phyloP scores from a whole-genome alignment of 768 basidiomycete species.

The Suillus spraguei region DNA sequence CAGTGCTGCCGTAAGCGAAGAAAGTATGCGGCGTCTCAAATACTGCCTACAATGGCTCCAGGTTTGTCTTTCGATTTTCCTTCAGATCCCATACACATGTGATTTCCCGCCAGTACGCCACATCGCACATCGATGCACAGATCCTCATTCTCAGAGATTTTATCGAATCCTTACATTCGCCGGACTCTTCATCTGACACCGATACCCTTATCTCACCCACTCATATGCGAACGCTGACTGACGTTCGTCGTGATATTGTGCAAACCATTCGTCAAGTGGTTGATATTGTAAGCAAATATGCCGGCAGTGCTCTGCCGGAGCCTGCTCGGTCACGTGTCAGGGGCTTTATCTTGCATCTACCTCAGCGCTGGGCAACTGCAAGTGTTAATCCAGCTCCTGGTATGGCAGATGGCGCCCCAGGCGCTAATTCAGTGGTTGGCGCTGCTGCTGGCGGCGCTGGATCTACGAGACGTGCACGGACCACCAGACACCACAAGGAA shows the following conservation, averaged over 20 bases:
- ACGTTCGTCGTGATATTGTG: constrained; percentile 82
- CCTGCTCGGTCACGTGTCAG: constrained; percentile 76
- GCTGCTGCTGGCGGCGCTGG: constrained; percentile 29
- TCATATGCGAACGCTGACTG: constrained; percentile 68
- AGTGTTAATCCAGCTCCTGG: constrained; percentile 22
- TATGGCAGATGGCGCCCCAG: constrained; percentile 31
- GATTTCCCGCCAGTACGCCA: constrained; percentile 65
- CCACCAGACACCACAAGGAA: constrained; percentile 35
- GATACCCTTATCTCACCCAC: constrained; percentile 43
- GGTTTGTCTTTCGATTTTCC: constrained; percentile 43
- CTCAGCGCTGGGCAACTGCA: constrained; percentile 74
- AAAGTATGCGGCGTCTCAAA: constrained; percentile 82
- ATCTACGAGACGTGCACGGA: constrained; percentile 21
- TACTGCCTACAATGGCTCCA: constrained; percentile 90
- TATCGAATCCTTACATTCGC: constrained; percentile 64
- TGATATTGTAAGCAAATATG: constrained; percentile 82
- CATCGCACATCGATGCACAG: constrained; percentile 84
- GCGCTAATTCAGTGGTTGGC: constrained; percentile 40
- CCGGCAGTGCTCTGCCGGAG: constrained; percentile 85
- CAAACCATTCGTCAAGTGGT: constrained; percentile 89
- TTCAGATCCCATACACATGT: background rate
- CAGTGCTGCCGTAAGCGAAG: constrained; percentile 86
- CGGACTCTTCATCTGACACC: constrained; percentile 26
- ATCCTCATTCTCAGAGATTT: constrained; percentile 85
- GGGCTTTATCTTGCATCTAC: constrained; percentile 77